Base-by-base conservation (phyloP, 1,139 yeast species). In the Candida gigantensis region DNA sequence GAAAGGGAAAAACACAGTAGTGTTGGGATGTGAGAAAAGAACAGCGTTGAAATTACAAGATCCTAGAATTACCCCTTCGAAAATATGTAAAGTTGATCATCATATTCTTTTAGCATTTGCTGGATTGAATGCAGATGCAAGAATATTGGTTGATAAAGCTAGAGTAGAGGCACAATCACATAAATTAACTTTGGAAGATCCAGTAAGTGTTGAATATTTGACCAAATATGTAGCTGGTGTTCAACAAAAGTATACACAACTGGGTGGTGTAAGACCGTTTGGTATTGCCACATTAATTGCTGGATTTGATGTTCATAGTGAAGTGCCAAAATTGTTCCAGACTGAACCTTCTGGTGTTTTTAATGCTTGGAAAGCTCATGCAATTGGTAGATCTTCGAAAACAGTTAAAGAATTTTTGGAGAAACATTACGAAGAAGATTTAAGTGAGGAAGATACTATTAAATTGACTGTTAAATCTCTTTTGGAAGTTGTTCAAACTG, bases 281-380 rank as follows among this genome's bases (percentile, higher is more conserved):
- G 96, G 98, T 42, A 86, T 94, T 50, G 85, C 97, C 39, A 92
- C 97, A 21, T 72, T 92, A 50, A 85, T 92, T 60, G 96, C 96
- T 20, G 98, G 98, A 1, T 92, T 92, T 55, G 97, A 94, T 65
- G 82, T 84, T 39, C 83, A 85, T 52, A 96, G 88, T 60, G 67
- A 65, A 16, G 77, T 74, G 26, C 97, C 98, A 32, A 81, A 79
- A 58, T 75, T 94, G 51, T 92, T 84, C 65, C 95, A 87, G 64
- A 92, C 98, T 13, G 99, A 92, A 61, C 98, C 98, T 31, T 85
- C 96, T 30, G 99, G 99, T 19, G 94, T 92, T 47, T 92, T 84
- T 59, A 88, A 95, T 39, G 96, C 97, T n/a, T 92, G 98, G 98
- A 88, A 90, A 62, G 97, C 98, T 14, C 94, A 88, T 60, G 90